Base-by-base conservation (phyloP, 495 filamentous ascomycete species). In the Penicillium steckii region DNA sequence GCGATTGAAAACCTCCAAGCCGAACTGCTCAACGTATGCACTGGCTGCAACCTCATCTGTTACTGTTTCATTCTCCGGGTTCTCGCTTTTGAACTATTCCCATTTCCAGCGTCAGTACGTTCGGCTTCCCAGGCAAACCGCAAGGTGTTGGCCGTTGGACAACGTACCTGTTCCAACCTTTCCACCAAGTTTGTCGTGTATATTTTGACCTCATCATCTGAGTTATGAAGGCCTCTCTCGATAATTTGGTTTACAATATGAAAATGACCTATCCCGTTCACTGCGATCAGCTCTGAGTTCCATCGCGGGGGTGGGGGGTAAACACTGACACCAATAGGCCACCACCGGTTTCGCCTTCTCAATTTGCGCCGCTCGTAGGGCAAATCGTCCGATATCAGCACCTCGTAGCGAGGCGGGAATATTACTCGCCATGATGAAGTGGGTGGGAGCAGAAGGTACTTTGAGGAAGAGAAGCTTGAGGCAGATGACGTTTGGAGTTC, bases 11-110 rank as follows among this genome's bases (percentile, higher is more conserved):
- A 91, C 89, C 64, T 95, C 88, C 55, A 90, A 74, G 7, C 83
- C 92, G 67, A 99, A 99, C 61, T 96, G 89, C 70, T 96, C 91
- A 29, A 96, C 85, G 62, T 95, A 96, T 48, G 91, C 91, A 62
- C 88, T 88, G 1, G 89, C 91, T 3, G 90, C 89, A 8, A 85
- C 72, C 56, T 94, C 89, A 67, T 97, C 93, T 2, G 76, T 74
- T n/a, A 91, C 73, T 1, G 92, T 84, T 58, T 93, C 90, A 66
- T 88, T 82, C 13, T 75, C 73, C 8, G 76, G 65, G 50, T 85
- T 75, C n/a, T 77, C 74, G 23, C 44, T 66, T 61, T 95, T 95
- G 33, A 83, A 87, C 84, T 91, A 55, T 46, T 35, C 17, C 13
- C 32, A 32, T 12, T 24, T 9, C 30, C 27, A n/a, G 15, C 1